Evolutionary conservation across 768 basidiomycete genomes (phyloP).

Genomic region (Rossbeevera mucosa): DNA sequence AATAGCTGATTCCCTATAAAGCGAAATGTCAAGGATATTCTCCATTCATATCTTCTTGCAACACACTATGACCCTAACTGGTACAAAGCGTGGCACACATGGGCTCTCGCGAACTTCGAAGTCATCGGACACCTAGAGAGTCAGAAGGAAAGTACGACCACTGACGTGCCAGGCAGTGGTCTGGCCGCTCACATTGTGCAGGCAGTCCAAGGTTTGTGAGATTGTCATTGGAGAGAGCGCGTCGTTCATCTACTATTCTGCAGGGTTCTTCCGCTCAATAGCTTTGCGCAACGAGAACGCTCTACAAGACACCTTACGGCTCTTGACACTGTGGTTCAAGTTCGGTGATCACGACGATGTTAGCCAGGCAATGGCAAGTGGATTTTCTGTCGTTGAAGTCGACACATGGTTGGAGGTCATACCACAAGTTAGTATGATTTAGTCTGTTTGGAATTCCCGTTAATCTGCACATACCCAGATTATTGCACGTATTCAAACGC

Average conservation of each 20-base stretch:
- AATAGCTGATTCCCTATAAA: conserved; percentile 30
- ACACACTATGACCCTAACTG: conserved; percentile 92
- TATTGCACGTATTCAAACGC: conserved; percentile 97
- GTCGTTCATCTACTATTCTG: conserved; percentile 6
- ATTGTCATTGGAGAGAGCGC: neutral
- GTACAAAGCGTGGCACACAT: conserved; percentile 99
- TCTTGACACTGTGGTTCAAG: conserved; percentile 97
- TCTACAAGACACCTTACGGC: conserved; percentile 87
- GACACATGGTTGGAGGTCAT: conserved; percentile 99
- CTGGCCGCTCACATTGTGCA: conserved; percentile 85
- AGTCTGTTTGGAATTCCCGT: neutral
- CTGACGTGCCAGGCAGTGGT: conserved; percentile 55
- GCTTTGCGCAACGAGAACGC: conserved; percentile 85
- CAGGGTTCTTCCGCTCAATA: conserved; percentile 95
- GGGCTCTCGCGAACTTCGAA: conserved; percentile 96
- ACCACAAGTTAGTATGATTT: conserved; percentile 65
- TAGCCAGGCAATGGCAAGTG: conserved; percentile 80
- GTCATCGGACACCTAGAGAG: conserved; percentile 80
- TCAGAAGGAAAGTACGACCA: conserved; percentile 49
- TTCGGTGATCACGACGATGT: conserved; percentile 89
- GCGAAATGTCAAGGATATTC: conserved; percentile 77
- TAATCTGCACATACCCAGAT: conserved; percentile 49
- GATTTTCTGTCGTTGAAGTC: conserved; percentile 85
- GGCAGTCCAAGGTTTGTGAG: conserved; percentile 72
- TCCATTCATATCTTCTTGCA: conserved; percentile 79